Percentiles rank a stretch among this genome's conserved stretches.
Evolutionary conservation across 345 rosid genomes (phyloP).

Genomic region (Populus alba): DNA sequence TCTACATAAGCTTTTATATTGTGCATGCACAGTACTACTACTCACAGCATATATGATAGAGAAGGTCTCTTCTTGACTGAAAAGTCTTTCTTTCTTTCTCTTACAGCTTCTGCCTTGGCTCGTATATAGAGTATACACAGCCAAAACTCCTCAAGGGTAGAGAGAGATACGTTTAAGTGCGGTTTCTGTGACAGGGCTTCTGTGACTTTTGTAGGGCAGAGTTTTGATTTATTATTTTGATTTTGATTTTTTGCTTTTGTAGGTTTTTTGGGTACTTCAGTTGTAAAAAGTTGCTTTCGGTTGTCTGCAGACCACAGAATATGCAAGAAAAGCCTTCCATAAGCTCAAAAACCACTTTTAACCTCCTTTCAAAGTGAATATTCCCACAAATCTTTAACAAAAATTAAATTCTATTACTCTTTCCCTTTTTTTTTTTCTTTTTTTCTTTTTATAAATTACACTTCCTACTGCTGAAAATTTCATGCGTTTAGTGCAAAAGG

Average conservation of each 20-base stretch:
- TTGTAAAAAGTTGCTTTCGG: slow-evolving; percentile 8
- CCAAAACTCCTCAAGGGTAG: neutral
- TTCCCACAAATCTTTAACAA: neutral
- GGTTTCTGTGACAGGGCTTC: slow-evolving; percentile 2
- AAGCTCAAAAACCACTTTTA: neutral
- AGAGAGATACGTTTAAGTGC: slow-evolving; percentile 11
- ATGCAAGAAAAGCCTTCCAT: neutral
- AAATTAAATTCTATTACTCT: neutral
- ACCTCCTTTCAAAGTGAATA: slow-evolving; percentile 7
- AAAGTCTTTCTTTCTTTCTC: neutral
- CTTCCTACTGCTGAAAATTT: no score
- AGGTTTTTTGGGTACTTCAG: neutral
- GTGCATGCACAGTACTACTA: neutral
- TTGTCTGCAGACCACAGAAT: slow-evolving; percentile 4
- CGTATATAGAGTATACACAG: neutral
- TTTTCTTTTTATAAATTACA: neutral
- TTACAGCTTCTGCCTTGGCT: neutral
- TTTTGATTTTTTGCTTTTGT: no score
- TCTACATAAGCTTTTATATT: neutral
- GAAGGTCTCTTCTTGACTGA: neutral
- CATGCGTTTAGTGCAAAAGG: no score
- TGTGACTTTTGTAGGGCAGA: slow-evolving; percentile 18
- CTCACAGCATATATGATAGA: neutral
- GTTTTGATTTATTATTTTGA: neutral
- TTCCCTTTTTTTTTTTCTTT: neutral